Base-by-base conservation (phyloP, 768 basidiomycete genomes). In the Naganishia vishniacii region DNA sequence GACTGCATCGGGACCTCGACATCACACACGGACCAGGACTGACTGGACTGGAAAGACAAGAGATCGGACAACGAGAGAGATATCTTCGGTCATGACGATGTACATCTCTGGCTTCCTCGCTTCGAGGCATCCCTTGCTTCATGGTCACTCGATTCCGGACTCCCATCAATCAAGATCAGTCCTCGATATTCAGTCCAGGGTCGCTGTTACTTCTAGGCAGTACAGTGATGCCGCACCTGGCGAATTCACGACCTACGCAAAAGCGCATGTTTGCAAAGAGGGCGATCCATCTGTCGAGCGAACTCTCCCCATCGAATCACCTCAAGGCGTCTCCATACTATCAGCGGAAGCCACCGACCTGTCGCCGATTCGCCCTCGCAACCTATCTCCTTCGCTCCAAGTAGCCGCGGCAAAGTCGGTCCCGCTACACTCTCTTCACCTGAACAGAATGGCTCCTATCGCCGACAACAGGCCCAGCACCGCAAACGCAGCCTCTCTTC, bases 371-470 rank as follows among this genome's bases (percentile, higher is more conserved):
- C 32, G 23, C 6, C 32, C 34, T 1, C 37, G n/a, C n/a, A 56
- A 29, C n/a, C 53, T 56, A 20, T 56, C 53, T 13, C 53, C 32
- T 9, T n/a, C n/a, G 15, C 53, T 56, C 12, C 53, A 56, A 26
- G 34, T 34, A 1, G 53, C 53, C 5, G 53, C 53, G 12, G 53
- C 53, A 40, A 32, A 37, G 18, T 26, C 53, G 37, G 34, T 37
- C 40, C 53, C 37, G 37, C 34, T 34, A 12, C 2, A 40, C 31
- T 37, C 53, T 23, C 4, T 25, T 4, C 25, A 13, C 4, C 20
- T 1, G 3, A 25, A n/a, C 20, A 37, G 12, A 2, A 23, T 56
- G 12, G 20, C 53, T 56, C 53, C 32, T 13, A 34, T 56, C 53
- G 53, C 53, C 9, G 32, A 34, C 0, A 37, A 20, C 32, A 37